phyloP scores from a whole-genome alignment of 768 basidiomycete genomes.

The Terana coerulea region DNA sequence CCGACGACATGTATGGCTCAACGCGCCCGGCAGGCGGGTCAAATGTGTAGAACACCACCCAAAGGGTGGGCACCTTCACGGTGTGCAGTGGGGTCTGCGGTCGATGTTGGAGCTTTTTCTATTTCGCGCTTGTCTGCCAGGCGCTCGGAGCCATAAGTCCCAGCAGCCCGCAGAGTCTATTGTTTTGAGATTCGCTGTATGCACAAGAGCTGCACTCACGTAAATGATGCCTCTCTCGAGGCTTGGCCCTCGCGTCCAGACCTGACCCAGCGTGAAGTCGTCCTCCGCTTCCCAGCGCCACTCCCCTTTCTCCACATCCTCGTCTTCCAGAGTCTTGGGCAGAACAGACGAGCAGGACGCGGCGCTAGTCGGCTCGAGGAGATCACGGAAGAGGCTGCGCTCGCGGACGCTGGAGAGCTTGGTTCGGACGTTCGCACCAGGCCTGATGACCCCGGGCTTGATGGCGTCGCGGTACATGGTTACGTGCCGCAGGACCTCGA shows the following conservation, averaged over 20 bases:
- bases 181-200: no score
- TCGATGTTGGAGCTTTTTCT: no score
- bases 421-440: constrained; percentile 18
- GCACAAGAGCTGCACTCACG: constrained; percentile 36
- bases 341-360: background rate
- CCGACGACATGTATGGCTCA: no score
- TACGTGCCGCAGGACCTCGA: constrained; percentile 53
- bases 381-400: constrained; percentile 26
- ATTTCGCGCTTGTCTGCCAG: no score
- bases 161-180: no score
- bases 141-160: background rate
- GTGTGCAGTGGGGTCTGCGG: no score
- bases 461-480: constrained; percentile 29
- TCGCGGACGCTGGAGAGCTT: constrained; percentile 30
- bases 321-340: constrained; percentile 8
- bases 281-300: constrained; percentile 74
- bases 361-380: constrained; percentile 1
- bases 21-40: no score
- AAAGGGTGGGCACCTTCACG: no score
- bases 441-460: constrained; percentile 49
- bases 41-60: no score
- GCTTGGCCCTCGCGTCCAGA: constrained; percentile 47
- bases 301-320: constrained; percentile 27
- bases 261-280: constrained; percentile 54
- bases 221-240: constrained; percentile 53